Evolutionary conservation across 768 basidiomycete genomes (phyloP).

Genomic region (Mrakia gelida): DNA sequence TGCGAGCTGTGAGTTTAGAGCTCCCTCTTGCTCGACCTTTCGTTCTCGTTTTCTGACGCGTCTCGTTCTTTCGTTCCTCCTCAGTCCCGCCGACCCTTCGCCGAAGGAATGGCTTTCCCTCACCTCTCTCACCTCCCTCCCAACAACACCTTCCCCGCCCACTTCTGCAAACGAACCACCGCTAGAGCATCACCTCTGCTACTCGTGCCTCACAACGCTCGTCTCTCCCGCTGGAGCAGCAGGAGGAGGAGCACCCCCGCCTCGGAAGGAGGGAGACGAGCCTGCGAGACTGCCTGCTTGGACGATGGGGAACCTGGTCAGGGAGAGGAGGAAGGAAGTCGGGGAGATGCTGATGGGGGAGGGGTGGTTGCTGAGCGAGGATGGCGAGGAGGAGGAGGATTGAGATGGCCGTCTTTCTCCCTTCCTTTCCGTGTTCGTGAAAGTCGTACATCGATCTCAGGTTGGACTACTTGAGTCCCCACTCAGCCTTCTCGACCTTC

Average conservation of each 20-base stretch:
- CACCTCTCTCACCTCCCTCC: constrained; percentile 26
- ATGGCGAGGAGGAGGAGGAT: constrained; percentile 30
- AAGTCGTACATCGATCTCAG: too few species aligned
- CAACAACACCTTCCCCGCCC: background rate
- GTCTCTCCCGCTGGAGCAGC: constrained; percentile 29
- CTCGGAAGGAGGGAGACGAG: background rate
- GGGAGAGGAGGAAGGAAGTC: constrained; percentile 40
- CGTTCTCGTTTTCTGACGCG: background rate
- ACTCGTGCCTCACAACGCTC: constrained; percentile 30
- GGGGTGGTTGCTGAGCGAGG: constrained; percentile 38
- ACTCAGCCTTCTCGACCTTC: constrained; percentile 44
- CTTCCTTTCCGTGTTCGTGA: background rate
- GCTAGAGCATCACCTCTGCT: constrained; percentile 24
- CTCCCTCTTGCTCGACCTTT: background rate
- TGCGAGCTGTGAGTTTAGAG: constrained; percentile 26
- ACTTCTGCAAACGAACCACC: background rate
- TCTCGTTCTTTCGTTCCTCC: background rate
- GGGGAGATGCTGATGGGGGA: constrained; percentile 12
- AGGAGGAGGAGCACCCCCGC: background rate
- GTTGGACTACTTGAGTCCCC: constrained; percentile 37
- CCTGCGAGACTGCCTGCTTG: constrained; percentile 20
- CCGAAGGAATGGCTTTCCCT: constrained; percentile 19
- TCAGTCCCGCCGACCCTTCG: constrained; percentile 19
- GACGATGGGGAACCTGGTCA: constrained; percentile 50
- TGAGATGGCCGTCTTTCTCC: constrained; percentile 5